phyloP scores from a whole-genome alignment of 495 filamentous ascomycete species.

The Trichodelitschia bisporula region DNA sequence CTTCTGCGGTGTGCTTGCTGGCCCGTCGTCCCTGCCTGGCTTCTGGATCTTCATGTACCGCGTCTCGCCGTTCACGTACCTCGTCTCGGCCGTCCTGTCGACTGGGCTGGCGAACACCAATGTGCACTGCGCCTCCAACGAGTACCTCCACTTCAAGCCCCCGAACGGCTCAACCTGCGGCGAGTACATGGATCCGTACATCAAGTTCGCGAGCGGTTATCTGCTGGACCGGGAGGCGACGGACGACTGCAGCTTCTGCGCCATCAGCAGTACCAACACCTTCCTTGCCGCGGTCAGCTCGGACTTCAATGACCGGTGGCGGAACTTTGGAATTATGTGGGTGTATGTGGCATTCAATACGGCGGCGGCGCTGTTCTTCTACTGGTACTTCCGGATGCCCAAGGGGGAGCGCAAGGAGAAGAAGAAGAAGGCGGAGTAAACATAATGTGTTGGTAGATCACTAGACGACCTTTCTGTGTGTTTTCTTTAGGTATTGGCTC shows the following conservation, averaged over 20 bases:
- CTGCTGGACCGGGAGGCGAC: constrained; percentile 10
- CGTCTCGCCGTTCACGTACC: constrained; percentile 19
- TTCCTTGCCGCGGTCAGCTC: constrained; percentile 12
- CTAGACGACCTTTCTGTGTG: too few relatives aligned
- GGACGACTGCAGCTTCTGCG: constrained; percentile 13
- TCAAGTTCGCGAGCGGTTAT: constrained; percentile 7
- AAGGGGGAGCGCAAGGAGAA: constrained; percentile 12
- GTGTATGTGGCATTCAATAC: constrained; percentile 19
- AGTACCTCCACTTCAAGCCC: constrained; percentile 16
- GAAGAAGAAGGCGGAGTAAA: constrained; percentile 5
- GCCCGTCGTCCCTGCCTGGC: constrained; percentile 12
- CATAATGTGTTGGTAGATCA: too few relatives aligned
- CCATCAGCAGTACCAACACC: constrained; percentile 13
- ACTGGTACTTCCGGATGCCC: constrained; percentile 18
- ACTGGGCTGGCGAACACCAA: constrained; percentile 15
- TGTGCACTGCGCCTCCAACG: constrained; percentile 16
- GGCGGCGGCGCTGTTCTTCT: constrained; percentile 13
- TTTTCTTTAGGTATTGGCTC: too few relatives aligned
- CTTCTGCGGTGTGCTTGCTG: constrained; percentile 16
- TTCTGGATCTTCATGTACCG: constrained; percentile 24
- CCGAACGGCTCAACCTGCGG: constrained; percentile 9
- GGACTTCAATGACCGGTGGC: constrained; percentile 15
- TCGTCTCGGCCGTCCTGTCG: constrained; percentile 16
- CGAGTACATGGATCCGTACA: constrained; percentile 13
- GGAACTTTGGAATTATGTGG: constrained; percentile 25